Percentiles rank a stretch among this genome's conserved stretches.
Conservation (phyloP, 2,329 filamentous ascomycete genomes). For the Pseudocercospora fijiensis region DNA sequence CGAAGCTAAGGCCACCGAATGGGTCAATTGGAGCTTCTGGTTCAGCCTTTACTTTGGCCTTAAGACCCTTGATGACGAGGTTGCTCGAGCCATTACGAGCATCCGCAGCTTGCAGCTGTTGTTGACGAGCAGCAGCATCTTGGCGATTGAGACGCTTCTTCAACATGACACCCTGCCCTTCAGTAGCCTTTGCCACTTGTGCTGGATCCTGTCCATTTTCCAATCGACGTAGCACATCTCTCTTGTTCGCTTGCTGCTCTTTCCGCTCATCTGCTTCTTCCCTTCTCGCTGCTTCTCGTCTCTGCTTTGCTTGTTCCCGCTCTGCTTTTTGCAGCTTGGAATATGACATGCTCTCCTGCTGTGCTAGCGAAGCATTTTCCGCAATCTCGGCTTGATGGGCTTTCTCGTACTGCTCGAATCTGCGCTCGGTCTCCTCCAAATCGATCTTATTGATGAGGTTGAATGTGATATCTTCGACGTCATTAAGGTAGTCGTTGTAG, state of each 20-base stretch:
- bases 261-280: conserved; percentile 71
- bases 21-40: conserved; percentile 81
- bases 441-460: conserved; percentile 76
- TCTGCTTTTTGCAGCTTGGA: conserved; percentile 56
- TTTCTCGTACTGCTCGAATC: conserved; percentile 68
- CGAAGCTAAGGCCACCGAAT: conserved; percentile 72
- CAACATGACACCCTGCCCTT: conserved; percentile 61
- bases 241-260: conserved; percentile 62
- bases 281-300: conserved; percentile 61
- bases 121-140: conserved; percentile 45
- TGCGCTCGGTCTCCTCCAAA: conserved; percentile 60
- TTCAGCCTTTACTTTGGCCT: conserved; percentile 58
- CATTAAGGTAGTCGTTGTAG: conserved; percentile 93
- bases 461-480: conserved; percentile 85
- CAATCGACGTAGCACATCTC: conserved; percentile 69
- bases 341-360: conserved; percentile 49
- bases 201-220: conserved; percentile 64
- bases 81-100: conserved; percentile 20
- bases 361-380: conserved; percentile 51
- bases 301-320: conserved; percentile 63
- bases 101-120: conserved; percentile 47
- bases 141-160: conserved; percentile 70
- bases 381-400: conserved; percentile 63
- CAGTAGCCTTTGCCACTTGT: conserved; percentile 46
- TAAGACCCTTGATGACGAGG: conserved; percentile 74